Conservation (phyloP, 805 yeast genomes). For the Starmerella asiatica region DNA sequence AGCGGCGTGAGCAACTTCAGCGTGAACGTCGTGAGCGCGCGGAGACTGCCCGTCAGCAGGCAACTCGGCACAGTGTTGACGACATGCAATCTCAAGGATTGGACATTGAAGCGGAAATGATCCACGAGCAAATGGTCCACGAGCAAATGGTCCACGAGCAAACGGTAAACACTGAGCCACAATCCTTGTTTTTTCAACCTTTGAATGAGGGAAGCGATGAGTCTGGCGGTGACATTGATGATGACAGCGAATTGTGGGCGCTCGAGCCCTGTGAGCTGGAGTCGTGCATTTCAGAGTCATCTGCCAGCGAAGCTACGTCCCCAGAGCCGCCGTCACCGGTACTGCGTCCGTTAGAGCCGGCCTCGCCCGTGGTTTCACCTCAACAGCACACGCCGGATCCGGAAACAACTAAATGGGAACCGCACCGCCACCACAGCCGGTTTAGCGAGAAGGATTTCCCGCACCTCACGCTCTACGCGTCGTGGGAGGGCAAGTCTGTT, state of each 20-base stretch:
- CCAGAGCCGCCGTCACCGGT: too few species aligned
- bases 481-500: constrained; percentile 18
- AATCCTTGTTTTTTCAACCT: background rate
- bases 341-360: too few species aligned
- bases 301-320: too few species aligned
- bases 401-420: constrained; percentile 12
- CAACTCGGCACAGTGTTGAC: background rate
- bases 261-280: background rate
- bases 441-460: constrained; percentile 19
- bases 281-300: too few species aligned
- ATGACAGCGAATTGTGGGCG: background rate
- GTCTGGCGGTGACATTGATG: background rate
- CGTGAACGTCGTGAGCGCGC: background rate
- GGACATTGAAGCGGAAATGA: too few species aligned
- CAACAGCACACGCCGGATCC: background rate
- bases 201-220: background rate
- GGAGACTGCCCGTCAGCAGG: background rate
- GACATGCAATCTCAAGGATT: background rate
- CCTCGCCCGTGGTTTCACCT: too few species aligned
- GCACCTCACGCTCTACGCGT: constrained; percentile 10
- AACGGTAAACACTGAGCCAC: background rate
- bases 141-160: background rate
- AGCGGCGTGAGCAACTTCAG: background rate
- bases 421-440: constrained; percentile 10
- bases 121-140: background rate